Percentiles rank a stretch among this genome's conserved stretches.
These are phyloP conservation scores for Fusarium mundagurra DNA, from an alignment of 2,329 filamentous ascomycete species.

Conservation along the genomic window DNA sequence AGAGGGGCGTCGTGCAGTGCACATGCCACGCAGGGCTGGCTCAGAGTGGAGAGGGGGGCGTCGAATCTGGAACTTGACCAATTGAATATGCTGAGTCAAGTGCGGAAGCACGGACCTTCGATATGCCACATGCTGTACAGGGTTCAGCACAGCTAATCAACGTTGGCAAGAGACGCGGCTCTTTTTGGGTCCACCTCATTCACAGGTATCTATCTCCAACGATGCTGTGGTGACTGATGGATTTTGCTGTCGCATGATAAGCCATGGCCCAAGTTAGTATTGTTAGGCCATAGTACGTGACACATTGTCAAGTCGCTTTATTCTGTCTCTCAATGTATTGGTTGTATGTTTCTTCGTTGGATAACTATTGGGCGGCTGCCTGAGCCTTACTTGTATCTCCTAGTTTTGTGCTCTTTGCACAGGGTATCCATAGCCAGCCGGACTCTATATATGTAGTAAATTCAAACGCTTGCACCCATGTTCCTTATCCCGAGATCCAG, in stretches of 20 bases:
- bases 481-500: conserved; percentile 15
- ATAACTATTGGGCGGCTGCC: conserved; percentile 6
- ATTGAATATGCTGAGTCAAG: background rate
- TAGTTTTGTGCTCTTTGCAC: conserved; percentile 29
- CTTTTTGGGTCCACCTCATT: conserved; percentile 30
- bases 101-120: conserved; percentile 35
- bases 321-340: background rate
- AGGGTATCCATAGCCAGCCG: conserved; percentile 38
- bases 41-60: background rate
- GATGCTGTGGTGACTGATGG: background rate
- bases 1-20: conserved; percentile 1
- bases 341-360: conserved; percentile 2
- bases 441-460: conserved; percentile 28
- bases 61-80: background rate
- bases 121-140: conserved; percentile 46
- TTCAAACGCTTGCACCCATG: conserved; percentile 16
- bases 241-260: background rate
- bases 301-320: background rate
- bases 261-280: background rate
- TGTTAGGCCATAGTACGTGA: background rate
- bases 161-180: conserved; percentile 34
- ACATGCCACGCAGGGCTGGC: conserved; percentile 36
- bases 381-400: conserved; percentile 11
- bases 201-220: no score
- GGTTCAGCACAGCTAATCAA: conserved; percentile 31